phyloP scores from a whole-genome alignment of 768 basidiomycete genomes.

The Lyophyllum atratum region DNA sequence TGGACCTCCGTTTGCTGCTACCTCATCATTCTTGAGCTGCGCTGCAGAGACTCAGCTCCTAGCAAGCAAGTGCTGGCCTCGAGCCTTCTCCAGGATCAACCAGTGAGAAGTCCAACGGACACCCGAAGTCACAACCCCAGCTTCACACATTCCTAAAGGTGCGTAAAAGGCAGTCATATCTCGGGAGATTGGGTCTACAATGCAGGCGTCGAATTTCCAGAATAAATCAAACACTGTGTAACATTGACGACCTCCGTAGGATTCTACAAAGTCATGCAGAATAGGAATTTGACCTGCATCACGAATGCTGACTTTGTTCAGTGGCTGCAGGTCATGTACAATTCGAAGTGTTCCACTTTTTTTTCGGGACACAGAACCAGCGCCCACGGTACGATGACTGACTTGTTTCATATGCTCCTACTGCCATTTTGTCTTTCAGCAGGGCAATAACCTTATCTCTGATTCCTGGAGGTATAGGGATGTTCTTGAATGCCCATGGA shows the following conservation, averaged over 20 bases:
- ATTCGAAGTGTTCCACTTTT: background rate
- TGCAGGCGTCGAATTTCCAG: background rate
- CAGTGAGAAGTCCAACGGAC: too few species aligned
- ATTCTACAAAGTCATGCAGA: background rate
- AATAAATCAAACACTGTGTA: background rate
- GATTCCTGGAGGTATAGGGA: background rate
- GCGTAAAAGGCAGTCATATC: conserved; percentile 43
- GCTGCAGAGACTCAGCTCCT: too few species aligned
- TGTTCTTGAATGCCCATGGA: background rate
- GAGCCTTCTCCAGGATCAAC: too few species aligned
- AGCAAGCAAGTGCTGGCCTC: too few species aligned
- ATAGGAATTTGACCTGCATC: background rate
- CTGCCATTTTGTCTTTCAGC: background rate
- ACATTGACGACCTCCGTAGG: background rate
- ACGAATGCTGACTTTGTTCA: background rate
- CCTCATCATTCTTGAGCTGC: background rate
- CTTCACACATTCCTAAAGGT: conserved; percentile 28
- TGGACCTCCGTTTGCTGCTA: background rate
- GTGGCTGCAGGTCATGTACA: background rate
- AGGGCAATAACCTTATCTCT: background rate
- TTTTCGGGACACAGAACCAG: background rate
- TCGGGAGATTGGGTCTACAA: conserved; percentile 9
- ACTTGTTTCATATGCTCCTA: background rate
- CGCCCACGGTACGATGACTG: background rate
- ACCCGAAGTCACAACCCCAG: too few species aligned